Evolutionary conservation across 169 alveolate genomes (phyloP).

Genomic region (Cryptosporidium xiaoi): DNA sequence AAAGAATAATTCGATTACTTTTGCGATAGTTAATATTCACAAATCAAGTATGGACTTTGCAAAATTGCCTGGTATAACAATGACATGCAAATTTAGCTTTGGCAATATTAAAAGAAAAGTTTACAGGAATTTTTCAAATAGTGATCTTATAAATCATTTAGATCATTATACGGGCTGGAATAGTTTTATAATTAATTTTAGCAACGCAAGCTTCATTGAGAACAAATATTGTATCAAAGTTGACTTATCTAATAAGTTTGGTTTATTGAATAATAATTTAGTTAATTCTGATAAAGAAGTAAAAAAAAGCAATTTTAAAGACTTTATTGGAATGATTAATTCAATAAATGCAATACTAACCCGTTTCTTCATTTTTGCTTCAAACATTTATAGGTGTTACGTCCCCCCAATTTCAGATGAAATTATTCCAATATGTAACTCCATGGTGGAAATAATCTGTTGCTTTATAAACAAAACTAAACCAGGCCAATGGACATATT

Average conservation of each 20-base stretch:
- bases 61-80: too few relatives aligned
- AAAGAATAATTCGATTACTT: too few relatives aligned
- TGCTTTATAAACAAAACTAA: neutral
- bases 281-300: neutral
- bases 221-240: neutral
- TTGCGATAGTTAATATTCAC: too few relatives aligned
- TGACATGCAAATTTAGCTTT: too few relatives aligned
- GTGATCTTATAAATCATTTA: too few relatives aligned
- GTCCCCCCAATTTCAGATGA: conserved; percentile 45
- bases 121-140: too few relatives aligned
- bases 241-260: neutral
- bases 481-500: conserved; percentile 5
- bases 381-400: neutral
- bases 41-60: too few relatives aligned
- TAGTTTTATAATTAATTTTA: too few relatives aligned
- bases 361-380: neutral
- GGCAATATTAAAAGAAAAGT: too few relatives aligned
- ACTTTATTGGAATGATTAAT: neutral
- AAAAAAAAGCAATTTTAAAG: neutral
- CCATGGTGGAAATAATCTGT: conserved; percentile 9
- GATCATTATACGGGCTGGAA: too few relatives aligned
- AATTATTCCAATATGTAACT: conserved; percentile 35
- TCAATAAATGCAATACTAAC: neutral
- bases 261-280: neutral
- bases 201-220: neutral